Evolutionary conservation across 495 filamentous ascomycete species (phyloP), one percentile per base, ranked within the genome.

Genomic region (Penicillium ochrochloron): DNA sequence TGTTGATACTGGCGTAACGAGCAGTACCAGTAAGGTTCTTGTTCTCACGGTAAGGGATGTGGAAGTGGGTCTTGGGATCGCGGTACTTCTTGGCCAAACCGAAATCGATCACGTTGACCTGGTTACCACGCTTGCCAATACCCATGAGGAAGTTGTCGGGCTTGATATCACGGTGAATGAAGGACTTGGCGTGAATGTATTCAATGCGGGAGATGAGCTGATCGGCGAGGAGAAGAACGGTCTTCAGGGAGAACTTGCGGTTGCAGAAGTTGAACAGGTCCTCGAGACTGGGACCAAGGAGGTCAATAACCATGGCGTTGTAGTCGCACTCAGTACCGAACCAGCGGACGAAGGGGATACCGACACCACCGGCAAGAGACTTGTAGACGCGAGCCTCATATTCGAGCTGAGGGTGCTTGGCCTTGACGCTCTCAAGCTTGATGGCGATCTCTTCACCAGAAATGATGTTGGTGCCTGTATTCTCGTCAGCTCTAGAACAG

Each of bases 241-340:
- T 99, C 90, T 99, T 99, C 67, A 99, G 82, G 11, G 95, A 97
- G 85, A 98, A 99, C 78, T 99, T 99, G 75, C 96, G 90, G 87
- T 98, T 99, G 89, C 96, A 99, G 79, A 99, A 99, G 87, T 99
- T 99, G 93, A 99, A 99, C n/a, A 99, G 84, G 76, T 99, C 96
- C 80, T 99, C 96, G 84, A 99, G 83, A 76, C 92, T 96, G 62
- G 96, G 96, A 57, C 96, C 96, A 42, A 99, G 91, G 19, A 99
- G 88, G 73, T 99, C 96, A 67, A 99, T 90, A 54, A 99, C 96
- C 96, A 99, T 99, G 72, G 96, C 96, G 81, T 99, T 98, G 87
- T 99, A 99, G 82, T 99, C 96, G 80, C 96, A 99, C 80, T 99
- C 96, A 60, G 96, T 99, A 66, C 96, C 96, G 80, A 98, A 99